Evolutionary conservation across 2,329 filamentous ascomycete genomes (phyloP), one percentile per base, ranked within the genome.

Genomic region (Sarocladiaceae sp.): DNA sequence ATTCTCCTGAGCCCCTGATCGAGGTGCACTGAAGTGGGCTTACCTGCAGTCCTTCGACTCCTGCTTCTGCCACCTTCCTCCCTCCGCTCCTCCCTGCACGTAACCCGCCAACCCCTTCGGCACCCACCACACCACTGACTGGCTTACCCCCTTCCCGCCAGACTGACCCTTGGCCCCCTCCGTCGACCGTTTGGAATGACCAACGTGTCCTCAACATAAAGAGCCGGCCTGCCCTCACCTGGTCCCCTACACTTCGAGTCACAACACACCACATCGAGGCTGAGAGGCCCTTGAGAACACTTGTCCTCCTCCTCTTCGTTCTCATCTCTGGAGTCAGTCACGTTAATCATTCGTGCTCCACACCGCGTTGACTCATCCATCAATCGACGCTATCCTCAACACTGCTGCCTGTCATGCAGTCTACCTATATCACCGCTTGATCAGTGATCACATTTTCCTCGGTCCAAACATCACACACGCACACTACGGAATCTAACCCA

Each of bases 201-300:
- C 55, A 62, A 54, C 57, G 59, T 64, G 62, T 62, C 62, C 62
- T 64, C 54, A 60, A 57, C 60, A 69, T 70, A 70, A 70, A 69
- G 62, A 66, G 50, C 42, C 53, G 57, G 51, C 53, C 57, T 53
- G 50, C 62, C 57, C 58, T 57, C 60, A 51, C 58, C 55, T 36
- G 39, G 6, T 48, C 44, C 44, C 10, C 50, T 15, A 42, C 17
- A 26, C n/a, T n/a, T 33, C 39, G 22, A 36, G 42, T 52, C 39
- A 44, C 23, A 50, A 31, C 33, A 53, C 46, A 53, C 26, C 46
- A 29, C 23, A n/a, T 20, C 36, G 36, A 50, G 52, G 52, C 52
- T 53, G 22, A 50, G 26, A 53, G 46, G 46, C 46, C 52, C 15
- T 35, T 50, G 42, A 53, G 46, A 49, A 53, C 52, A 53, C 52